phyloP scores from a whole-genome alignment of 306 rosid species.

The Corylus americana region DNA sequence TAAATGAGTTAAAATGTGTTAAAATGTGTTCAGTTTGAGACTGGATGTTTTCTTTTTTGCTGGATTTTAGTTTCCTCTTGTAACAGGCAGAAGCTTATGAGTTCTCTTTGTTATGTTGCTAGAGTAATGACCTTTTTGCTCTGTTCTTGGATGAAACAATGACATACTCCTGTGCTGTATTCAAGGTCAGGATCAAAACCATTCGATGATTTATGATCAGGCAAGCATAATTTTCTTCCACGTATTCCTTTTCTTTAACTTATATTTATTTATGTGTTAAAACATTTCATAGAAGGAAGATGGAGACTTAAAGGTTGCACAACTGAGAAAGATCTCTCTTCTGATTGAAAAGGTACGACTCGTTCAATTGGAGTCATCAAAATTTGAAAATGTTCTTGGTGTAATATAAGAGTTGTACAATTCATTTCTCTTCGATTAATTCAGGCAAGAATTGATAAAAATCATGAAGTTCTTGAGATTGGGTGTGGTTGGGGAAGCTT shows the following conservation, averaged over 20 bases:
- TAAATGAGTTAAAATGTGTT: not conserved
- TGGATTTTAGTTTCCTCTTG: not conserved
- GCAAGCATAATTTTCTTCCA: constrained; percentile 13
- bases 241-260: constrained; percentile 2
- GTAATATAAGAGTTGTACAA: not conserved
- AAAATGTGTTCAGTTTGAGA: too few species aligned
- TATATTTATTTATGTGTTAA: constrained; percentile 3
- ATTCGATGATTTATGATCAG: not conserved
- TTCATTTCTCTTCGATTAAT: constrained; percentile 12
- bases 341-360: constrained; percentile 63
- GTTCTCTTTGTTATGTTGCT: constrained; percentile 31
- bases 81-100: not conserved
- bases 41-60: not conserved
- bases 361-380: too few species aligned
- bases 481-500: constrained; percentile 97
- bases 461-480: constrained; percentile 83
- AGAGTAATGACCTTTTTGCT: constrained; percentile 90
- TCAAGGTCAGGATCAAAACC: constrained; percentile 60
- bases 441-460: constrained; percentile 64
- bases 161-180: constrained; percentile 87
- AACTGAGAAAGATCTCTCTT: constrained; percentile 66
- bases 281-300: constrained; percentile 48
- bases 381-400: not conserved
- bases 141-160: constrained; percentile 87
- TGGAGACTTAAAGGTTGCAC: constrained; percentile 79